Base-by-base conservation (phyloP, 73 alveolate genomes). In the Stentor roeselii region DNA sequence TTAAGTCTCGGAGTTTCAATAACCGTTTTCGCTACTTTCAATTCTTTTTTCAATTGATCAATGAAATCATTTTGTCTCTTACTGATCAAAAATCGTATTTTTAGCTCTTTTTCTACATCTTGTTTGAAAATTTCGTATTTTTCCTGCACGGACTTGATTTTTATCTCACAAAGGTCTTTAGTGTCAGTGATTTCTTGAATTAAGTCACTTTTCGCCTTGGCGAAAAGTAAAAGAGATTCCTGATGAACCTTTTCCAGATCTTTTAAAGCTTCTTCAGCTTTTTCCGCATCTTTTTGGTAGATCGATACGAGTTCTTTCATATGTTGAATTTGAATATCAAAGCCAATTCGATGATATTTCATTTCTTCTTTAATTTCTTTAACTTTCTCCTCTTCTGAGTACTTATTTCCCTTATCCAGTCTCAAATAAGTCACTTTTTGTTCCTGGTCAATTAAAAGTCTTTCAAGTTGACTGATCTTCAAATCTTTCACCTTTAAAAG, bases 31-130 rank as follows among this genome's bases (percentile, higher is more conserved):
- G 37, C 80, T 0, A 40, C 21, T 32, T 67, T 67, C 41, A 67
- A 34, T 67, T 67, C 80, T 67, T 67, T 67, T 67, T 67, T 21
- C 1, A 67, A 2, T 21, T 15, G 14, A 21, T 32, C 37, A 30
- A 67, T 67, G 11, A 67, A 21, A 67, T 67, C 80, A 67, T n/a
- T 34, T 67, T 67, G 80, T 1, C 37, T n/a, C 0, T 32, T 21
- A 40, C 34, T n/a, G 42, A 67, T 67, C 41, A 67, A 21, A n/a
- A 34, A 21, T 21, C 80, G n/a, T 0, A 67, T 67, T 1, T 34
- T 32, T 67, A 67, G 42, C 2, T 67, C 80, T 67, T 67, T 67
- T 36, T 67, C 37, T 32, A 67, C 80, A 67, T 67, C 80, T 30
- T 27, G 21, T 32, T 67, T 67, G 80, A 67, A 67, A 1, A 11